phyloP scores from a whole-genome alignment of 2,329 filamentous ascomycete genomes.

The Neurospora crassa region DNA sequence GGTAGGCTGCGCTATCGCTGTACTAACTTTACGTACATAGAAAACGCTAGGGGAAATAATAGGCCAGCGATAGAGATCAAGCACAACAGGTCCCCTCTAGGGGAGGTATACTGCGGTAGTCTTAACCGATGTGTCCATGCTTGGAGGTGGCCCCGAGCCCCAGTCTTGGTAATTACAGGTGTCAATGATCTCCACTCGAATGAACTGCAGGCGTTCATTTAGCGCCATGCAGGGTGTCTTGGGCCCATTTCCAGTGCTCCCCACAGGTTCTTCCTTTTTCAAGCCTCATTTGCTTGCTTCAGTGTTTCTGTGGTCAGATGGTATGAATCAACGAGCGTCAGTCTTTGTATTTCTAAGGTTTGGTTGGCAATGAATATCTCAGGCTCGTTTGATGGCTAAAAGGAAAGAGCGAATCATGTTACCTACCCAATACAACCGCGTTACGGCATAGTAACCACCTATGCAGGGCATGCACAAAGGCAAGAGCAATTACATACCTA shows the following conservation, averaged over 20 bases:
- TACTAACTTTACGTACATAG: not conserved
- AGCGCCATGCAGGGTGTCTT: not conserved
- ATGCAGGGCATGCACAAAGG: not conserved
- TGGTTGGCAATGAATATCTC: not conserved
- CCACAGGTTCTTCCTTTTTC: not conserved
- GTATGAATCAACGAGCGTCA: not conserved
- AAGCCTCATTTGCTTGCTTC: not conserved
- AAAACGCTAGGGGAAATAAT: accelerated
- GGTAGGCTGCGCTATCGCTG: not conserved
- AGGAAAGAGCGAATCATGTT: not conserved
- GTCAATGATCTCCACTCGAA: not conserved
- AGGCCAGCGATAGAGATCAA: not conserved
- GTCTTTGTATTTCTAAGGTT: not conserved
- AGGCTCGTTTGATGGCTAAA: not conserved
- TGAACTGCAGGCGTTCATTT: not conserved
- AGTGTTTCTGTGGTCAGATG: not conserved
- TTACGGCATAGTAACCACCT: not conserved
- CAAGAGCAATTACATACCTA: not conserved
- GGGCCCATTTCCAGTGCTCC: not conserved
- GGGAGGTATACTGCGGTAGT: too few relatives aligned
- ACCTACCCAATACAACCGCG: not conserved
- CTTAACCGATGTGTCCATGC: not conserved
- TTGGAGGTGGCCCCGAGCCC: not conserved
- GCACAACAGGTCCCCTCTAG: not conserved
- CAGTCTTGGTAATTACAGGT: not conserved